These are phyloP conservation scores for Capronia americana DNA, from an alignment of 2,329 filamentous ascomycete species.

Conservation along the genomic window DNA sequence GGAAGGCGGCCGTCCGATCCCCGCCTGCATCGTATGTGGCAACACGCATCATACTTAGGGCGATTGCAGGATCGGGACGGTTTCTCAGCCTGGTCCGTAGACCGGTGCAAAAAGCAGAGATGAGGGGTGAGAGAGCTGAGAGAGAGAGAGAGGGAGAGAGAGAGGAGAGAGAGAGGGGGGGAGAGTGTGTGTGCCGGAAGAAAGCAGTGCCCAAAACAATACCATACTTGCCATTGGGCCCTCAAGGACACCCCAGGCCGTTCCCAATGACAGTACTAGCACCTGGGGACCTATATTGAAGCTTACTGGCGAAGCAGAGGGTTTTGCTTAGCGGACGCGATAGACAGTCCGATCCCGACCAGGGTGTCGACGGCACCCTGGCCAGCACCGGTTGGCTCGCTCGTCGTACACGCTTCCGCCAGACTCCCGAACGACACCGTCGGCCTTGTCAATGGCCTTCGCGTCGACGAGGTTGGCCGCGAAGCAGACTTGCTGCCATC, in stretches of 20 bases:
- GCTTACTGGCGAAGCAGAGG: conserved; percentile 1
- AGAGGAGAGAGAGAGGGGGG: background rate
- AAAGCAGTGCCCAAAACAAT: background rate
- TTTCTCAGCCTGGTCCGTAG: background rate
- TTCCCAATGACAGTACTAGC: conserved; percentile 1
- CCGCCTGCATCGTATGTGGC: background rate
- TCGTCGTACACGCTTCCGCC: background rate
- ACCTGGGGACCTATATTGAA: conserved; percentile 1
- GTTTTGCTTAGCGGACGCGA: background rate
- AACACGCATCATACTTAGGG: background rate
- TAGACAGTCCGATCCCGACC: background rate
- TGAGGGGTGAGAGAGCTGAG: background rate
- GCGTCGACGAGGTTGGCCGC: background rate
- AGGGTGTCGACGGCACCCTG: background rate
- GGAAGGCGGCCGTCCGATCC: conserved; percentile 1
- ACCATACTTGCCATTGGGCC: background rate
- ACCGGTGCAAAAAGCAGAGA: background rate
- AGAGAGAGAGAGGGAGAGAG: background rate
- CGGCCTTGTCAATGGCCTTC: background rate
- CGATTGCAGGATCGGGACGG: background rate
- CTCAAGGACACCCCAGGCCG: background rate
- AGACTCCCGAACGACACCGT: background rate
- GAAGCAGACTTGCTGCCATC: background rate
- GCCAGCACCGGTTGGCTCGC: background rate
- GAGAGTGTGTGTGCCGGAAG: background rate